Conservation (phyloP, 2,329 filamentous ascomycete genomes). For the Paraphaeosphaeria sporulosa region DNA sequence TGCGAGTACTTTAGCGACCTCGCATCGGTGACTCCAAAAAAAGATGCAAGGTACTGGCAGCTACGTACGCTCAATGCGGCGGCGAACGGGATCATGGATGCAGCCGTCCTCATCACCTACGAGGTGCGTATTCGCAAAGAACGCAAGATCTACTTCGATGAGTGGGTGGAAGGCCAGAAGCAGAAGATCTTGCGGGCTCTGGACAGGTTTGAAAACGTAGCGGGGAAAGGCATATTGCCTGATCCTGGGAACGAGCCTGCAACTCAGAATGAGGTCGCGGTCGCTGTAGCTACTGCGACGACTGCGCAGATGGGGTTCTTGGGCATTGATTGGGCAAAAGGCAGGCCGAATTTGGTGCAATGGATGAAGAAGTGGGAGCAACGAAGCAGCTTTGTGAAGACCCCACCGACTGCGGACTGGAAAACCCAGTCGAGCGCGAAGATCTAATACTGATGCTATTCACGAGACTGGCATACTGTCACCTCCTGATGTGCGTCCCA, state of each 20-base stretch:
- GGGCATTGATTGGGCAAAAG: constrained; percentile 28
- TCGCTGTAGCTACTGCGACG: constrained; percentile 26
- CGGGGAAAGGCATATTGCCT: constrained; percentile 21
- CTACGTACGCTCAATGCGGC: constrained; percentile 33
- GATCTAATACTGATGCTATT: neutral
- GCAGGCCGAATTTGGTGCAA: constrained; percentile 26
- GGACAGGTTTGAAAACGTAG: constrained; percentile 34
- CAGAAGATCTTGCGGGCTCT: constrained; percentile 35
- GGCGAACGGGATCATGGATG: constrained; percentile 43
- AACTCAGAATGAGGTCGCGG: constrained; percentile 32
- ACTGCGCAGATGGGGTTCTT: constrained; percentile 18
- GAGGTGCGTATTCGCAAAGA: constrained; percentile 37
- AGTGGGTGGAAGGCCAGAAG: constrained; percentile 41
- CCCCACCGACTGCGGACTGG: constrained; percentile 32
- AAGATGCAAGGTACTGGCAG: constrained; percentile 30
- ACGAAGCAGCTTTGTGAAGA: constrained; percentile 29
- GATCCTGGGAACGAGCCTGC: constrained; percentile 18
- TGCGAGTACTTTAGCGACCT: constrained; percentile 36
- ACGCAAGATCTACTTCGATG: constrained; percentile 29
- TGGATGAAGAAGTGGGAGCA: constrained; percentile 36
- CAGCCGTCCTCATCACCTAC: constrained; percentile 35
- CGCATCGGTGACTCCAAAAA: constrained; percentile 17
- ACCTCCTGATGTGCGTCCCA: no score
- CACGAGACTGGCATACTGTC: no score
- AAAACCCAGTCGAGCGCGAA: neutral